These are phyloP conservation scores for Steccherinum ochraceum DNA, from an alignment of 768 basidiomycete species.

Conservation along the genomic window DNA sequence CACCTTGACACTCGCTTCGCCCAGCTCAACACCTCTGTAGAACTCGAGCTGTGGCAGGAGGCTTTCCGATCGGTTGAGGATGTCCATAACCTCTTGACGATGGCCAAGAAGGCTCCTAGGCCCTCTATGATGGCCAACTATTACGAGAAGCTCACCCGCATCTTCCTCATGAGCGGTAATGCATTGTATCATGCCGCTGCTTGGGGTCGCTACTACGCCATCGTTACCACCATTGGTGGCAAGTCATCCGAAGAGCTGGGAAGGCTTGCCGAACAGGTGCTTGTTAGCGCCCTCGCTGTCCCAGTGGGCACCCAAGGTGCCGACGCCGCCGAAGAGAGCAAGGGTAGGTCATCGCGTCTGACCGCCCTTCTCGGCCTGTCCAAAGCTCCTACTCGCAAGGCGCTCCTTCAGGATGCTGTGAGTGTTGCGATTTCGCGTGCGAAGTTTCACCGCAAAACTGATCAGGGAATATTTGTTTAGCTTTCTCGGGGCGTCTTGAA, in stretches of 20 bases:
- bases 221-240: slow-evolving; percentile 66
- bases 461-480: slow-evolving; percentile 31
- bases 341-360: slow-evolving; percentile 69
- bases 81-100: slow-evolving; percentile 89
- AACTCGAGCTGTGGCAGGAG: slow-evolving; percentile 98
- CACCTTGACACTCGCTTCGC: slow-evolving; percentile 97
- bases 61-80: slow-evolving; percentile 98
- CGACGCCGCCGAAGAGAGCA: slow-evolving; percentile 43
- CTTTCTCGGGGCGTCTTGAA: slow-evolving; percentile 79
- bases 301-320: slow-evolving; percentile 64
- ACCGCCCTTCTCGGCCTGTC: slow-evolving; percentile 80
- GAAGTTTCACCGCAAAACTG: slow-evolving; percentile 8
- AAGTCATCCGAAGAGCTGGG: slow-evolving; percentile 73
- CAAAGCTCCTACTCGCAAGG: slow-evolving; percentile 81
- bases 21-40: slow-evolving; percentile 93
- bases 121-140: slow-evolving; percentile 98
- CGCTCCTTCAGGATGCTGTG: slow-evolving; percentile 83
- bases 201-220: slow-evolving; percentile 80
- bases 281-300: slow-evolving; percentile 89
- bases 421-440: slow-evolving; percentile 22
- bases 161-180: slow-evolving; percentile 94
- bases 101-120: slow-evolving; percentile 89
- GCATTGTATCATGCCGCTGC: slow-evolving; percentile 95
- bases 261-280: slow-evolving; percentile 82
- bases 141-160: slow-evolving; percentile 95